Evolutionary conservation across 352 stramenopile species (phyloP), one percentile per base, ranked within the genome.

Genomic region (Albugo laibachii): DNA sequence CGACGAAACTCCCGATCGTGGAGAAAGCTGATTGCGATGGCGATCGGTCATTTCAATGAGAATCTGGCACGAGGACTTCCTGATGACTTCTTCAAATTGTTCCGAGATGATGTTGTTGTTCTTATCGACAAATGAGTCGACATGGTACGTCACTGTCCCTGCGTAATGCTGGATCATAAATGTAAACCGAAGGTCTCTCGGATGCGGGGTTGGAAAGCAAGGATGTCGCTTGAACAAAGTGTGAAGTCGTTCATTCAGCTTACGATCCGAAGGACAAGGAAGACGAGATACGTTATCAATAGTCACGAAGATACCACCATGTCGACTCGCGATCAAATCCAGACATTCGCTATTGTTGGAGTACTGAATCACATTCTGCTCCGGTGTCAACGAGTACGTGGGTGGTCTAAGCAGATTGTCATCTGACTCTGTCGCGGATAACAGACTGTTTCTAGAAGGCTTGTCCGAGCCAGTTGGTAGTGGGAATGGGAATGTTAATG

Each of bases 221-320:
- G 45, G 11, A 21, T 61, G 53, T 10, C 54, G 53, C 20, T 59
- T 61, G 48, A 61, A 61, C 13, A 61, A 44, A 19, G 53, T 61
- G 53, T 61, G 55, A 4, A 61, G 35, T 13, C 55, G 49, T 41
- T 61, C 55, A 39, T 57, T 57, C 35, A 57, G 51, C 34, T 57
- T 57, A 5, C 34, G 18, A 31, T 57, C 51, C 13, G 51, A 57
- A 21, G 51, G 51, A 13, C 45, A 40, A 12, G 51, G 51, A 15
- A 57, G 46, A 13, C 74, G 69, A 6, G 74, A 83, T 0, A 87
- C 70, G 21, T 86, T 84, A 59, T 91, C 77, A 36, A 91, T 86
- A 0, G 74, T 86, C 14, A 73, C 69, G 47, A 91, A 87, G 36
- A 13, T 57, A 47, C 51, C 51, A 14, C 51, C 51, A 21, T 54